Evolutionary conservation across 208 protist species (phyloP).

Genomic region (Leishmania martiniquensis): DNA sequence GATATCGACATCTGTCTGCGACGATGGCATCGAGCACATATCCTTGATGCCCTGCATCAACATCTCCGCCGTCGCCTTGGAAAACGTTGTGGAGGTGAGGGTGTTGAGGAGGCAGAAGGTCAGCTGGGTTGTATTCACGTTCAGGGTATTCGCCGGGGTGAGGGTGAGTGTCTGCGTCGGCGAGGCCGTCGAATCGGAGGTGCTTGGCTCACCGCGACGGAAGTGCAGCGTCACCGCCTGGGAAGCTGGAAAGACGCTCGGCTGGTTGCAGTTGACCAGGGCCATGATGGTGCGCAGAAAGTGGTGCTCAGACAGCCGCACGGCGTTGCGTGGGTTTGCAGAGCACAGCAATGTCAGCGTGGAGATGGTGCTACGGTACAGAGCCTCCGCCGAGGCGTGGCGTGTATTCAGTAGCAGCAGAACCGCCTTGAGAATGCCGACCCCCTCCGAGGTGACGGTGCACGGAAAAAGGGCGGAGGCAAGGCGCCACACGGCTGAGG

Average conservation of each 20-base stretch:
- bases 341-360: slow-evolving; percentile 72
- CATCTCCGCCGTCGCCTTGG: slow-evolving; percentile 35
- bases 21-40: slow-evolving; percentile 50
- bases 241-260: slow-evolving; percentile 65
- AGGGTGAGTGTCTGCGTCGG: slow-evolving; percentile 14
- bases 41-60: slow-evolving; percentile 58
- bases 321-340: slow-evolving; percentile 69
- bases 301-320: slow-evolving; percentile 43
- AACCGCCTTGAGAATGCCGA: slow-evolving; percentile 46
- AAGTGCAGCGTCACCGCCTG: slow-evolving; percentile 35
- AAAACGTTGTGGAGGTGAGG: slow-evolving; percentile 57
- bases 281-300: slow-evolving; percentile 66
- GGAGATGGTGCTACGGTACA: slow-evolving; percentile 67
- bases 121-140: slow-evolving; percentile 70
- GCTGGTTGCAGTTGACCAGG: slow-evolving; percentile 52
- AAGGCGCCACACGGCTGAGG: slow-evolving; percentile 53
- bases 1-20: slow-evolving; percentile 72
- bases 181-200: not conserved
- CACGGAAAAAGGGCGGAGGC: slow-evolving; percentile 69
- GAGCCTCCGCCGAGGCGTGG: slow-evolving; percentile 49
- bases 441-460: slow-evolving; percentile 36
- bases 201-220: not conserved
- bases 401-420: slow-evolving; percentile 61
- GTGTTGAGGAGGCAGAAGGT: slow-evolving; percentile 62
- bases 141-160: slow-evolving; percentile 44